Base-by-base conservation (phyloP, 1,284 basidiomycete genomes). In the Ganoderma leucocontextum region DNA sequence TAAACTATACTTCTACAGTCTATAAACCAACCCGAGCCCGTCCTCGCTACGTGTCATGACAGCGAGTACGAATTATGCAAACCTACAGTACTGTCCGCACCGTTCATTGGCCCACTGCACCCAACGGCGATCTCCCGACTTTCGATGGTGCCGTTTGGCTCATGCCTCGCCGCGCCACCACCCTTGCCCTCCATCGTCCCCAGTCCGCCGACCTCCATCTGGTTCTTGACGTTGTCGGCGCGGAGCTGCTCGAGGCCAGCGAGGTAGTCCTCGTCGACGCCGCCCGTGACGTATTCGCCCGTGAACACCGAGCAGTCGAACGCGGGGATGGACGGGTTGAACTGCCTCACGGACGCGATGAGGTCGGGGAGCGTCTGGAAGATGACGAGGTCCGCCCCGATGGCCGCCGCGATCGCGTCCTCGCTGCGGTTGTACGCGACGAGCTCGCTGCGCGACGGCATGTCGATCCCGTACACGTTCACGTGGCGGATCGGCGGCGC, bases 281-380 rank as follows among this genome's bases (percentile, higher is more conserved):
- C 94, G 39, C 98, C 97, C 0, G 98, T 99, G 64, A 99, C 89
- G 80, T 99, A 99, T 78, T 97, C 89, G 64, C 98, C 98, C 33
- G 95, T 96, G 81, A 99, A 99, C 52, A 99, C 97, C 17, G 97
- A 98, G 82, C 97, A 99, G 79, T 99, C 98, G 76, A 99, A 99
- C 25, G 85, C 82, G 67, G 84, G 81, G 77, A 99, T 93, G 17
- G 82, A 81, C 0, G 92, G 88, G 81, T 98, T 99, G 81, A 98
- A 90, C 76, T 94, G 89, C 63, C 91, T 86, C 69, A 98, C 97
- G n/a, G 95, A 95, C 44, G 90, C 81, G 72, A 98, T 85, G 69
- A 99, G 90, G 80, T 98, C 96, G 0, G 90, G 86, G 1, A 99
- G 89, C n/a, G 93, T 95, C 83, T 99, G 98, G 86, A 95, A 99